Base-by-base conservation (phyloP, 2,329 filamentous ascomycete species). In the Scopulariopsis brevicaulis region DNA sequence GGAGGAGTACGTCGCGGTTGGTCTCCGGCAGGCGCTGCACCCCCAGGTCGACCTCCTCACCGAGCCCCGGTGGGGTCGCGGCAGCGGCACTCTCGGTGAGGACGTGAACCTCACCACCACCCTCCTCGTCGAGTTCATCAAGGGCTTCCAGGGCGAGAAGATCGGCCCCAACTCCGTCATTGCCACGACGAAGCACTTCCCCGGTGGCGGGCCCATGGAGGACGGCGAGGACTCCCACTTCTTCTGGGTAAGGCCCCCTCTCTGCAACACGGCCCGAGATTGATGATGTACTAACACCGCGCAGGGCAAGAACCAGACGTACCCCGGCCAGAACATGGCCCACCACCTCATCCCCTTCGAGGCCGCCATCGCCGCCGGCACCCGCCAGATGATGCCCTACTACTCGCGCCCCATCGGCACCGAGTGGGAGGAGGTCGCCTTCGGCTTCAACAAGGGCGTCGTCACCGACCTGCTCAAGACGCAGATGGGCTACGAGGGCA, bases 181-280 rank as follows among this genome's bases (percentile, higher is more conserved):
- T 1, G 76, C 77, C 0, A 72, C 79, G 1, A 78, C 77, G 0
- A 81, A 81, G 65, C 77, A 81, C 60, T 81, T 81, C 62, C 77
- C 78, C 0, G 78, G 78, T 4, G 76, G 72, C 8, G 78, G 78
- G 0, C 72, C 77, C 0, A 70, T 75, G 62, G 66, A 77, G 59
- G 66, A 76, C 53, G 78, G 78, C 22, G 75, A 80, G 53, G 78
- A 81, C 62, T 73, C 75, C 18, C 78, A 81, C 58, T 81, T 80
- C 60, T 65, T 56, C 25, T 35, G 32, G 24, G 50, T 53, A 40
- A 35, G 46, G 20, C 20, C n/a, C 65, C 0, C 79, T 18, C 18
- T 40, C 12, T n/a, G n/a, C n/a, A n/a, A n/a, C n/a, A n/a, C n/a
- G n/a, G n/a, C n/a, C n/a, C n/a, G n/a, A n/a, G n/a, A n/a, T n/a